Evolutionary conservation across 257 asterid species (phyloP).

Genomic region (Nicotiana benthamiana): DNA sequence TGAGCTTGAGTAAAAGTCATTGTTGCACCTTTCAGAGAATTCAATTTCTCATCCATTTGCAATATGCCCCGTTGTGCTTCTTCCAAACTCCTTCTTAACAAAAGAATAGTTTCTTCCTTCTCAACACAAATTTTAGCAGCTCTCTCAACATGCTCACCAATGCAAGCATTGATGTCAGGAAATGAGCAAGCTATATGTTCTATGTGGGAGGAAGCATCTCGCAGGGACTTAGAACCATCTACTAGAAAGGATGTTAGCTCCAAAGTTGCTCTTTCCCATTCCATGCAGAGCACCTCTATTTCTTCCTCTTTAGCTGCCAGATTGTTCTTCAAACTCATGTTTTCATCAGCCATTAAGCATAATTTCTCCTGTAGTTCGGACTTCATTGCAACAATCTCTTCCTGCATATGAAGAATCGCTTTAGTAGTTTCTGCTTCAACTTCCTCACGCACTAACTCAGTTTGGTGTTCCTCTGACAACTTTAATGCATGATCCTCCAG

Average conservation of each 20-base stretch:
- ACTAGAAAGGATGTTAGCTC: constrained; percentile 70
- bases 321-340: constrained; percentile 37
- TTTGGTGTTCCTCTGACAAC: constrained; percentile 35
- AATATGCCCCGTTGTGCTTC: constrained; percentile 58
- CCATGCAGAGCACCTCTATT: constrained; percentile 38
- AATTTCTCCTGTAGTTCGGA: constrained; percentile 45
- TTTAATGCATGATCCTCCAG: constrained; percentile 35
- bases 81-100: constrained; percentile 62
- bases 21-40: constrained; percentile 63
- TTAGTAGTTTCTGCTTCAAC: constrained; percentile 64
- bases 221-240: constrained; percentile 70
- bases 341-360: constrained; percentile 57
- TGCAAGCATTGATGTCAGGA: constrained; percentile 57
- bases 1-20: constrained; percentile 55
- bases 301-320: constrained; percentile 60
- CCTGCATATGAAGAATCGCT: constrained; percentile 60
- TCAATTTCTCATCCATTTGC: constrained; percentile 59
- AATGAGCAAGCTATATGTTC: constrained; percentile 52
- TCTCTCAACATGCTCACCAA: constrained; percentile 59
- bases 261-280: constrained; percentile 86
- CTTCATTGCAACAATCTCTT: constrained; percentile 54
- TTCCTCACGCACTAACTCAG: constrained; percentile 45
- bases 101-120: constrained; percentile 62
- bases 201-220: constrained; percentile 64
- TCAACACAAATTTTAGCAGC: constrained; percentile 62